phyloP scores from a whole-genome alignment of 257 asterid genomes.

The Solanum corneliomulleri region DNA sequence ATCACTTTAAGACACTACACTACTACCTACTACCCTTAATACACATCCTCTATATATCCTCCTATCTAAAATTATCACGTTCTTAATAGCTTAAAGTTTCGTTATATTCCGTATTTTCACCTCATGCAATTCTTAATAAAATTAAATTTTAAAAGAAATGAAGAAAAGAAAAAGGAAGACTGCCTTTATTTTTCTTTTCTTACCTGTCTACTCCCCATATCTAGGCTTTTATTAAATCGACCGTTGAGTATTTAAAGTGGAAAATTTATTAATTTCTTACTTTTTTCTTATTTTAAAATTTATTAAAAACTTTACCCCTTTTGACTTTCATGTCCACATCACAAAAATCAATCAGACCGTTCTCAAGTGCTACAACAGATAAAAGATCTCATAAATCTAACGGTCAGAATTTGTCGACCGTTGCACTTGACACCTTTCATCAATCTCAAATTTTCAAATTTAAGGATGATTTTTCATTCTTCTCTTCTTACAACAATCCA shows the following conservation, averaged over 20 bases:
- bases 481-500: neutral
- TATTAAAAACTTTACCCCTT: neutral
- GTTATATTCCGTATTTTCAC: too few relatives aligned
- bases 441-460: constrained; percentile 29
- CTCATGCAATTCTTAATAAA: neutral
- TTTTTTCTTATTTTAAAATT: constrained; percentile 6
- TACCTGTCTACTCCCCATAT: neutral
- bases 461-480: constrained; percentile 4
- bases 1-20: too few relatives aligned
- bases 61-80: too few relatives aligned
- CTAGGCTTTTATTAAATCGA: constrained; percentile 17
- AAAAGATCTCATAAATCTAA: constrained; percentile 26
- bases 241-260: constrained; percentile 21
- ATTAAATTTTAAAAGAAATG: neutral
- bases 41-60: too few relatives aligned
- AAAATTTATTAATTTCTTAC: neutral
- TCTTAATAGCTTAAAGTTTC: accelerated
- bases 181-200: neutral
- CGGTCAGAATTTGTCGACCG: constrained; percentile 57
- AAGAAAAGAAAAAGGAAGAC: neutral
- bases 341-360: constrained; percentile 31
- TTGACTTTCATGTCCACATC: constrained; percentile 14
- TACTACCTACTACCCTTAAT: too few relatives aligned
- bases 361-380: constrained; percentile 13
- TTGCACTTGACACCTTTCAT: constrained; percentile 19